phyloP scores from a whole-genome alignment of 2,329 filamentous ascomycete species.

The Atkinsonella texensis region DNA sequence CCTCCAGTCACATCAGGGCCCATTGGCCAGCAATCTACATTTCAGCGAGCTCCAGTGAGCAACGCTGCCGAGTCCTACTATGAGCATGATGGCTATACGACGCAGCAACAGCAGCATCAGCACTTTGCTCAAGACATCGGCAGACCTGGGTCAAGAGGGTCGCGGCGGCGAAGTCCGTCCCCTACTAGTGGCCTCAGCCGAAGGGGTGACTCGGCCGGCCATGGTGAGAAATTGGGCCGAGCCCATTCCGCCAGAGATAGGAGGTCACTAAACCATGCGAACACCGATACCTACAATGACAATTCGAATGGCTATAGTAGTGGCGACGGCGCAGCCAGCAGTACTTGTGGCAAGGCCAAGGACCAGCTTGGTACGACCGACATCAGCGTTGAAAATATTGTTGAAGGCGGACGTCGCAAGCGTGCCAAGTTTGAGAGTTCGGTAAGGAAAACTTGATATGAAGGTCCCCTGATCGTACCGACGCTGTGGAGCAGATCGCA shows the following conservation, averaged over 20 bases:
- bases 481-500: background rate
- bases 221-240: constrained; percentile 51
- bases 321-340: constrained; percentile 69
- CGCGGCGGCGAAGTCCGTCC: constrained; percentile 68
- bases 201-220: constrained; percentile 62
- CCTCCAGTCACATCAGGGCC: constrained; percentile 32
- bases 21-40: constrained; percentile 37
- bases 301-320: constrained; percentile 70
- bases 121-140: constrained; percentile 50
- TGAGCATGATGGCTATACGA: constrained; percentile 37
- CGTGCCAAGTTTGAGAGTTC: constrained; percentile 93
- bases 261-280: constrained; percentile 30
- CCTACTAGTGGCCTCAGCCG: constrained; percentile 56
- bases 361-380: constrained; percentile 90
- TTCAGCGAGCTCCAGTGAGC: constrained; percentile 34
- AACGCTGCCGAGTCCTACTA: constrained; percentile 30
- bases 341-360: constrained; percentile 59
- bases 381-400: constrained; percentile 96
- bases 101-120: constrained; percentile 29
- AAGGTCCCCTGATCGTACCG: background rate
- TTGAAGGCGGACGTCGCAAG: constrained; percentile 91
- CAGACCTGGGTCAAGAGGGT: constrained; percentile 57
- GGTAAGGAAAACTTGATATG: constrained; percentile 44
- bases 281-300: constrained; percentile 52
- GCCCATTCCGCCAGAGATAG: constrained; percentile 61